Evolutionary conservation across 345 rosid species (phyloP), one percentile per base, ranked within the genome.

Genomic region (Lenwebbia sp.): DNA sequence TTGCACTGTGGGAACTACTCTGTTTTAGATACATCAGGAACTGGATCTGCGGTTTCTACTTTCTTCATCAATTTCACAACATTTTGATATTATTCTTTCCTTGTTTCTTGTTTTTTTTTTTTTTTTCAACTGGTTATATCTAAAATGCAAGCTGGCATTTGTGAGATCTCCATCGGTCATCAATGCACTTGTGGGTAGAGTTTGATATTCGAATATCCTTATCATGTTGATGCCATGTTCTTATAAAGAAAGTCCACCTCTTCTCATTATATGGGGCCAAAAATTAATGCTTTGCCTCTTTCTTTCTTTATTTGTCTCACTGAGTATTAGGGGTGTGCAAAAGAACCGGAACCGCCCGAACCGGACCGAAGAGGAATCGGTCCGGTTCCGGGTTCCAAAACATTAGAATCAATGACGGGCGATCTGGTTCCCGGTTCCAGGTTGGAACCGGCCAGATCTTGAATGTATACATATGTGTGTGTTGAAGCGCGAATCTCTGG

Each of bases 101-200:
- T 60, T 25, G 13, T 6, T 65, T 30, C 7, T 1, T 17, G 4
- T 15, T 7, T 0, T 0, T 5, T 2, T 30, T 30, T 7, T 1
- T 37, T 21, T 7, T 2, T 0, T 10, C 26, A 19, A 19, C 78
- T 70, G 78, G 78, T 70, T 33, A 54, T 3, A 8, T 54, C 57
- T 54, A 10, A 37, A 19, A 70, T 70, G 47, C 78, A 33, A 70
- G 78, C 78, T 70, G 78, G 47, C 78, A 70, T 33, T 21, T 10
- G 26, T 70, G 21, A 70, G 25, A 33, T 33, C 25, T 70, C 78
- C 47, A 33, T 10, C 47, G 37, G 78, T 5, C 78, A 70, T 33
- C 47, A 37, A 70, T 37, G 78, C 47, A 37, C 47, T 70, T 22
- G 25, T 70, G 25, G 78, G 14, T 37, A 37, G 47, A 9, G 78